Evolutionary conservation across 2,329 filamentous ascomycete genomes (phyloP).

Genomic region (Trichoderma koningiopsis): DNA sequence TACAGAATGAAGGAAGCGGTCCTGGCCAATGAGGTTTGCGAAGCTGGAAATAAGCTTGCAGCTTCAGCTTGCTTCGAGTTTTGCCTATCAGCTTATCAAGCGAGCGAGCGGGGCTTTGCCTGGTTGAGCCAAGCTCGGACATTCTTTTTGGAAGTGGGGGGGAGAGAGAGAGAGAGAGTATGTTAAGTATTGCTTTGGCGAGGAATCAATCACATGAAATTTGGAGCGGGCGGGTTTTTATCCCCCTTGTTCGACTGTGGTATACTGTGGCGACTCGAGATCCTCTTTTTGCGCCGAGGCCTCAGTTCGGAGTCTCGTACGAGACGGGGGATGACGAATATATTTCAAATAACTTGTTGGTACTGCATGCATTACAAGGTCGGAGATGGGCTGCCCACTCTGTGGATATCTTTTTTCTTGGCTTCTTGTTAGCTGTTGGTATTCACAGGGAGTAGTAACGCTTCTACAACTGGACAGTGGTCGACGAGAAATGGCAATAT

Average conservation of each 20-base stretch:
- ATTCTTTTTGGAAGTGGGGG: not conserved
- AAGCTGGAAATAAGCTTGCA: constrained; percentile 19
- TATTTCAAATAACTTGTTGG: not conserved
- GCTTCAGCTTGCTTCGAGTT: constrained; percentile 8
- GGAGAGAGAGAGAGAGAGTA: too few species aligned
- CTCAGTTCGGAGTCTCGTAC: not conserved
- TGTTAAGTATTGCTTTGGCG: not conserved
- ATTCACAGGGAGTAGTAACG: not conserved
- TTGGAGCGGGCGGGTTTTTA: not conserved
- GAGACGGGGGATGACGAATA: not conserved
- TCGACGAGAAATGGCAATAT: not conserved
- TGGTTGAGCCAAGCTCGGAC: not conserved
- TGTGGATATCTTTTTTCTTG: not conserved
- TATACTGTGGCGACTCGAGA: not conserved
- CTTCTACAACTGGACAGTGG: not conserved
- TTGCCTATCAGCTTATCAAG: constrained; percentile 22
- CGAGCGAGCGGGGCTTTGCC: not conserved
- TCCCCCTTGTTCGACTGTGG: not conserved
- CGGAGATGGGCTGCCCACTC: not conserved
- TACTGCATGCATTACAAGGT: not conserved
- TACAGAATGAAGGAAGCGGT: not conserved
- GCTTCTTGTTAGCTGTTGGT: not conserved
- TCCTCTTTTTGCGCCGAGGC: not conserved
- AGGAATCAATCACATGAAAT: constrained; percentile 21
- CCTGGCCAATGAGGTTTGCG: constrained; percentile 1